phyloP scores from a whole-genome alignment of 2,329 filamentous ascomycete genomes.

The Xylariomycetidae sp. region DNA sequence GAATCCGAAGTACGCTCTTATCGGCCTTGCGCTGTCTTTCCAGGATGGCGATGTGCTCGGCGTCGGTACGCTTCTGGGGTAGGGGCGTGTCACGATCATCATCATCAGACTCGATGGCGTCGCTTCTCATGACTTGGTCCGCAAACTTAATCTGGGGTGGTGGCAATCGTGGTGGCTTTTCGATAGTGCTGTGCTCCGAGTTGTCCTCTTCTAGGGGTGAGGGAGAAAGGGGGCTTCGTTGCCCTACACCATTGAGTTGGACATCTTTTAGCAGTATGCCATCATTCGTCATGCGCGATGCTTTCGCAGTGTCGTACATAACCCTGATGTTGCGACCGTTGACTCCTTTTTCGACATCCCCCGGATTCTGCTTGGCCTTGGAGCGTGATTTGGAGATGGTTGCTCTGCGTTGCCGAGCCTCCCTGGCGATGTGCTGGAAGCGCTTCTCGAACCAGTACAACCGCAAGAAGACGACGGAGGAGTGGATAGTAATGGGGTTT shows the following conservation, averaged over 20 bases:
- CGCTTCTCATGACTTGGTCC: slow-evolving; percentile 58
- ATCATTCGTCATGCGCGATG: slow-evolving; percentile 57
- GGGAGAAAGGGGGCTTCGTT: slow-evolving; percentile 13
- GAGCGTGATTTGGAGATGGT: slow-evolving; percentile 60
- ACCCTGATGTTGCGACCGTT: slow-evolving; percentile 63
- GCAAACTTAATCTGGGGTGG: slow-evolving; percentile 48
- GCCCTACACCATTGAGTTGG: slow-evolving; percentile 25
- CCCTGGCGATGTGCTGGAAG: slow-evolving; percentile 77
- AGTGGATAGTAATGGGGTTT: slow-evolving; percentile 81
- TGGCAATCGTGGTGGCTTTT: slow-evolving; percentile 8
- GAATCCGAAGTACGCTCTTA: slow-evolving; percentile 77
- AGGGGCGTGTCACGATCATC: slow-evolving; percentile 43
- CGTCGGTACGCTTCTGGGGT: slow-evolving; percentile 51
- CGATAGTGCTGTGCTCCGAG: slow-evolving; percentile 9
- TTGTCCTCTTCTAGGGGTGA: slow-evolving; percentile 12
- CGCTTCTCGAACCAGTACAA: slow-evolving; percentile 98
- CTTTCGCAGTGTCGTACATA: slow-evolving; percentile 51
- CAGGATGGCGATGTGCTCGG: slow-evolving; percentile 83
- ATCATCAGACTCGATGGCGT: slow-evolving; percentile 43
- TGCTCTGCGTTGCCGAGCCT: slow-evolving; percentile 63
- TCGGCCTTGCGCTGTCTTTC: slow-evolving; percentile 74
- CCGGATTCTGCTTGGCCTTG: slow-evolving; percentile 38
- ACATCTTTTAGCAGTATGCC: slow-evolving; percentile 46
- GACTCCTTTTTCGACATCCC: slow-evolving; percentile 57
- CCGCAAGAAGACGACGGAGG: slow-evolving; percentile 83